Conservation (phyloP, 495 filamentous ascomycete species). For the Terfezia claveryi region DNA sequence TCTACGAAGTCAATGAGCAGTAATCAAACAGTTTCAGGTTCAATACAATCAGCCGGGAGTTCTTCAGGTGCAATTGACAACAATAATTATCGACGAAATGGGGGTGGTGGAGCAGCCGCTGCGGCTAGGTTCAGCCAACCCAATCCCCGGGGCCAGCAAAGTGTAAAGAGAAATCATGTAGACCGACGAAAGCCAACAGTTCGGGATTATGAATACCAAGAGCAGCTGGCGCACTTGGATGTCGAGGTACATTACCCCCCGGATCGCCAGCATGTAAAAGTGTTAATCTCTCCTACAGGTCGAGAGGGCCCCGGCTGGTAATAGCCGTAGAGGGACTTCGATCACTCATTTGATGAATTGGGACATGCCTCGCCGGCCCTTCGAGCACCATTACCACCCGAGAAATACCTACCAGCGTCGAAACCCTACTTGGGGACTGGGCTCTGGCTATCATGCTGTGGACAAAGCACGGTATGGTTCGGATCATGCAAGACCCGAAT, state of each 20-base stretch:
- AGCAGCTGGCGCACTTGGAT: too few species aligned
- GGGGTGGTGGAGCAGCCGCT: not conserved
- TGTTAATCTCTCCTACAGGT: not conserved
- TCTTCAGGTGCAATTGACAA: too few species aligned
- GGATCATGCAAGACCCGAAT: not conserved
- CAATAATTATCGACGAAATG: not conserved
- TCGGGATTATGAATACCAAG: too few species aligned
- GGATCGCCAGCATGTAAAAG: too few species aligned
- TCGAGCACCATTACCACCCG: conserved; percentile 40
- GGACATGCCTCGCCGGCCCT: conserved; percentile 40
- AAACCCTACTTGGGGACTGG: conserved; percentile 62
- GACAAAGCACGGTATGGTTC: conserved; percentile 59
- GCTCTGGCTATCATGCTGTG: conserved; percentile 72
- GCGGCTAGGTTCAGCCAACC: not conserved
- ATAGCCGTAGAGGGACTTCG: conserved; percentile 77
- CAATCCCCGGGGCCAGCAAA: not conserved
- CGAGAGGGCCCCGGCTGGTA: conserved; percentile 52
- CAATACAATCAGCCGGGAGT: too few species aligned
- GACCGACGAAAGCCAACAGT: not conserved
- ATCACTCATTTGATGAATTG: conserved; percentile 96
- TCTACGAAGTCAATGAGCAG: too few species aligned
- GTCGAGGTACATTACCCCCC: too few species aligned
- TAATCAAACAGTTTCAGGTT: too few species aligned
- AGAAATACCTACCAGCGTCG: conserved; percentile 32
- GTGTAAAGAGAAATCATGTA: not conserved